Percentiles rank a stretch among this genome's conserved stretches.
Conservation (phyloP, 1,139 yeast genomes). For the Taphrina populina region DNA sequence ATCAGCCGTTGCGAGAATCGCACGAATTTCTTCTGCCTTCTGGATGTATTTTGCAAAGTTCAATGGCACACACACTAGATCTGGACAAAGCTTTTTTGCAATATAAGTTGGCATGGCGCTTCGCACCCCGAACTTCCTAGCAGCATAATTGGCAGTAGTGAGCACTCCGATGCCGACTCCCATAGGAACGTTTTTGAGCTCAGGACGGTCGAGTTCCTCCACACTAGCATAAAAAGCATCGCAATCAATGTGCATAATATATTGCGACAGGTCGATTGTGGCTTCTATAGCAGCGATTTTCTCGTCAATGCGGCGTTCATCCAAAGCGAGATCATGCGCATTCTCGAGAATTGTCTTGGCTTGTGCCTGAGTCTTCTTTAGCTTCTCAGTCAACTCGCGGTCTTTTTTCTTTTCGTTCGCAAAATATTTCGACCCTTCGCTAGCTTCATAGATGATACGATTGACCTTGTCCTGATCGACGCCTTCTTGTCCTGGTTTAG, state of each 20-base stretch:
- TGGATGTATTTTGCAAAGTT: constrained; percentile 64
- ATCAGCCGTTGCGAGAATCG: constrained; percentile 43
- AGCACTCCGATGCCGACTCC: constrained; percentile 75
- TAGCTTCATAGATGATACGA: constrained; percentile 40
- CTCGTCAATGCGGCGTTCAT: constrained; percentile 35
- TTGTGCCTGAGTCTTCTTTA: constrained; percentile 34
- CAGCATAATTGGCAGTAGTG: constrained; percentile 80
- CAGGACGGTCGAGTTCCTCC: constrained; percentile 57
- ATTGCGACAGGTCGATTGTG: constrained; percentile 40
- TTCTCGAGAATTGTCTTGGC: constrained; percentile 32
- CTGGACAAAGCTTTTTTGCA: constrained; percentile 61
- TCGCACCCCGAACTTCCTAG: constrained; percentile 57
- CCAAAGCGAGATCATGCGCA: constrained; percentile 36
- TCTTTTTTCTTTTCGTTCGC: constrained; percentile 40
- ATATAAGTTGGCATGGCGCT: constrained; percentile 76
- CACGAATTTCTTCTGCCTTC: constrained; percentile 55
- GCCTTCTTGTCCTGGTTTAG: constrained; percentile 40
- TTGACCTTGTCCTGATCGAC: constrained; percentile 40
- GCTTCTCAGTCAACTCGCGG: constrained; percentile 37
- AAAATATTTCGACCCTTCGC: constrained; percentile 40
- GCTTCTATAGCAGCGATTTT: constrained; percentile 35
- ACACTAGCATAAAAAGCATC: constrained; percentile 83
- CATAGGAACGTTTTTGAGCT: constrained; percentile 59
- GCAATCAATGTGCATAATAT: constrained; percentile 70
- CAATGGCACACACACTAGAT: constrained; percentile 57